These are phyloP conservation scores for Colletotrichum euphorbiae DNA, from an alignment of 2,329 filamentous ascomycete species.

Conservation along the genomic window DNA sequence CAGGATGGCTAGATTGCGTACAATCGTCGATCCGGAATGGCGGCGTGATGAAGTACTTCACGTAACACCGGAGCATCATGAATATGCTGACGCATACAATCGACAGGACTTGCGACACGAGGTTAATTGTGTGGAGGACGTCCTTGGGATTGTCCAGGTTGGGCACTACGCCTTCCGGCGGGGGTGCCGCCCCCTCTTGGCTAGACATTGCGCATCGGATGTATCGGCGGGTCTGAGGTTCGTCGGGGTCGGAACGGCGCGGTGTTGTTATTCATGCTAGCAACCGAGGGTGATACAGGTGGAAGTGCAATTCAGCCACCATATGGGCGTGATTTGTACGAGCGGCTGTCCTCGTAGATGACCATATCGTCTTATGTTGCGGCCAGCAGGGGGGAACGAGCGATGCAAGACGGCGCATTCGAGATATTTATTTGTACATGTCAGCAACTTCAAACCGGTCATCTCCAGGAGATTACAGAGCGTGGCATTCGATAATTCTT, in stretches of 20 bases:
- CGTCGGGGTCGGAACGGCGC: not conserved
- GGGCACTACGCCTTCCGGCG: slow-evolving; percentile 44
- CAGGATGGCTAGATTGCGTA: slow-evolving; percentile 35
- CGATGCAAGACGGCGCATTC: no score
- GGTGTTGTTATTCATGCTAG: slow-evolving; percentile 11
- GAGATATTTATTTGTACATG: no score
- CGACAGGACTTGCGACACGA: slow-evolving; percentile 46
- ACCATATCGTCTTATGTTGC: no score
- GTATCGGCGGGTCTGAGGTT: not conserved
- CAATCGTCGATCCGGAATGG: slow-evolving; percentile 44
- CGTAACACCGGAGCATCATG: slow-evolving; percentile 44
- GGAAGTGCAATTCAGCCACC: not conserved
- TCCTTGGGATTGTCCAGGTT: slow-evolving; percentile 45
- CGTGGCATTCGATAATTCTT: no score
- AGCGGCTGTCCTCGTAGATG: not conserved
- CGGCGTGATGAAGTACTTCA: slow-evolving; percentile 42
- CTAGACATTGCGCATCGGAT: slow-evolving; percentile 28
- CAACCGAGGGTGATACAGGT: slow-evolving; percentile 4
- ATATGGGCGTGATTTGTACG: not conserved
- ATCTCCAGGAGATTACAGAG: not conserved
- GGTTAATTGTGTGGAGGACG: slow-evolving; percentile 44
- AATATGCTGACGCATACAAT: slow-evolving; percentile 45
- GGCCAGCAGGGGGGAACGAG: no score
- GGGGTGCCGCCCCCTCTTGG: slow-evolving; percentile 38
- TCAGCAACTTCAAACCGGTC: not conserved